phyloP scores from a whole-genome alignment of 2,329 filamentous ascomycete genomes.

The Colletotrichum sp. region DNA sequence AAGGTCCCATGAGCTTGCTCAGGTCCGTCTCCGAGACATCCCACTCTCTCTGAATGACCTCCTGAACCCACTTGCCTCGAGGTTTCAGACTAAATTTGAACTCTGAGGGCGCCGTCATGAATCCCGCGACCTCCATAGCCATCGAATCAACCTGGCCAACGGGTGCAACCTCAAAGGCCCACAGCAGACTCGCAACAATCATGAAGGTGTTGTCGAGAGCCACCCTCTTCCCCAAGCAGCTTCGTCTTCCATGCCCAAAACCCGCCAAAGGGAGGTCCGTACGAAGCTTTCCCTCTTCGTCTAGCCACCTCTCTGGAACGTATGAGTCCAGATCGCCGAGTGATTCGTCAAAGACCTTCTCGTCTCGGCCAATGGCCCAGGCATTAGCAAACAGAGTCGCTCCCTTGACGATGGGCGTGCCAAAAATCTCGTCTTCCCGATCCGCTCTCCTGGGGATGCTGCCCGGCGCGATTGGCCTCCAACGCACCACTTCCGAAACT shows the following conservation, averaged over 20 bases:
- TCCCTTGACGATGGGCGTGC: slow-evolving; percentile 46
- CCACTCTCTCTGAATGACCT: slow-evolving; percentile 24
- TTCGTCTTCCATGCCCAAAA: slow-evolving; percentile 54
- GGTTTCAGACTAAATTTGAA: slow-evolving; percentile 32
- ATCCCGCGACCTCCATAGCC: slow-evolving; percentile 25
- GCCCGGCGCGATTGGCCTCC: slow-evolving; percentile 43
- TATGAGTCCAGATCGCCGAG: slow-evolving; percentile 28
- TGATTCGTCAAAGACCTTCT: slow-evolving; percentile 41
- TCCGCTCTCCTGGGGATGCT: slow-evolving; percentile 44
- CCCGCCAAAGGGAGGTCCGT: slow-evolving; percentile 36
- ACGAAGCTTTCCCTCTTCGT: slow-evolving; percentile 15
- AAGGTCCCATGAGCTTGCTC: slow-evolving; percentile 4
- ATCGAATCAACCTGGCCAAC: slow-evolving; percentile 27
- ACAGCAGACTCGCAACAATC: slow-evolving; percentile 47
- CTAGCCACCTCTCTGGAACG: slow-evolving; percentile 35
- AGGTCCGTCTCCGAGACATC: slow-evolving; percentile 13
- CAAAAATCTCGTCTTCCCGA: slow-evolving; percentile 37
- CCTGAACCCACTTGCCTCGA: slow-evolving; percentile 31
- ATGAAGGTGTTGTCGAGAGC: slow-evolving; percentile 51
- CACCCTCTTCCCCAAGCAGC: slow-evolving; percentile 48
- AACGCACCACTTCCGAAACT: slow-evolving; percentile 47
- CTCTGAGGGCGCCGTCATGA: slow-evolving; percentile 29
- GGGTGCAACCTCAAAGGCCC: slow-evolving; percentile 50
- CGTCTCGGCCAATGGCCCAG: slow-evolving; percentile 41
- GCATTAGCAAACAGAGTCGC: slow-evolving; percentile 47